phyloP scores from a whole-genome alignment of 768 basidiomycete genomes.

The Podaxis mareebaensis region DNA sequence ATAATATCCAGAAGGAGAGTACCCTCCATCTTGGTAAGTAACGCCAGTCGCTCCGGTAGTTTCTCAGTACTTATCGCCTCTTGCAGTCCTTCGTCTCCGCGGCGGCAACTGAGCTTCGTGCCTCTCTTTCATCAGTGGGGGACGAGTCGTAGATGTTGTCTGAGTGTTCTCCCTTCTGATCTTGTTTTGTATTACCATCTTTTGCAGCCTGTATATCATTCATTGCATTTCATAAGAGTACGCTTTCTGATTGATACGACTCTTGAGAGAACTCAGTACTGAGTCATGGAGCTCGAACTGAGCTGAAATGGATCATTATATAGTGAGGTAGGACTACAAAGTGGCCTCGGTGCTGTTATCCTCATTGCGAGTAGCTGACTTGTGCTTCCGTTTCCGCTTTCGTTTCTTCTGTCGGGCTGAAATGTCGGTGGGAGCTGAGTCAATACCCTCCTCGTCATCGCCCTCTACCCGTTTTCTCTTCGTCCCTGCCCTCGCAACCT shows the following conservation, averaged over 20 bases:
- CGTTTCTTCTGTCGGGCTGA: conserved; percentile 15
- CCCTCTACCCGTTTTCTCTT: conserved; percentile 30
- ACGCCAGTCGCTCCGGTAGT: not conserved
- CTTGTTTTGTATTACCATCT: not conserved
- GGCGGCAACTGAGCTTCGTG: conserved; percentile 52
- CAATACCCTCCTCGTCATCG: conserved; percentile 18
- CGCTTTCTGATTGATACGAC: no score
- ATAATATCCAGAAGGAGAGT: conserved; percentile 75
- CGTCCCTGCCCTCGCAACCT: conserved; percentile 17
- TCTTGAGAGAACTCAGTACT: no score
- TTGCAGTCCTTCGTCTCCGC: conserved; percentile 70
- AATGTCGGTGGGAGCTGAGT: not conserved
- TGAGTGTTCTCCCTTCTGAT: not conserved
- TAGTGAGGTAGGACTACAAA: no score
- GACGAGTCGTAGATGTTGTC: not conserved
- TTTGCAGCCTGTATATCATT: no score
- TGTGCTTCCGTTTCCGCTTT: conserved; percentile 25
- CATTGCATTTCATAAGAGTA: no score
- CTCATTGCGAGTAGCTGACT: not conserved
- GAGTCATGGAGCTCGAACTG: no score
- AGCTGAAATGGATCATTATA: no score
- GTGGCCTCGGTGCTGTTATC: not conserved
- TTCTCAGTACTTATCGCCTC: not conserved
- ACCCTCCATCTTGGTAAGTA: conserved; percentile 57
- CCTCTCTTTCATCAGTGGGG: no score